Percentiles rank a stretch among this genome's conserved stretches.
Evolutionary conservation across 2,329 filamentous ascomycete species (phyloP).

Genomic region (Arthrobotrys conoides): DNA sequence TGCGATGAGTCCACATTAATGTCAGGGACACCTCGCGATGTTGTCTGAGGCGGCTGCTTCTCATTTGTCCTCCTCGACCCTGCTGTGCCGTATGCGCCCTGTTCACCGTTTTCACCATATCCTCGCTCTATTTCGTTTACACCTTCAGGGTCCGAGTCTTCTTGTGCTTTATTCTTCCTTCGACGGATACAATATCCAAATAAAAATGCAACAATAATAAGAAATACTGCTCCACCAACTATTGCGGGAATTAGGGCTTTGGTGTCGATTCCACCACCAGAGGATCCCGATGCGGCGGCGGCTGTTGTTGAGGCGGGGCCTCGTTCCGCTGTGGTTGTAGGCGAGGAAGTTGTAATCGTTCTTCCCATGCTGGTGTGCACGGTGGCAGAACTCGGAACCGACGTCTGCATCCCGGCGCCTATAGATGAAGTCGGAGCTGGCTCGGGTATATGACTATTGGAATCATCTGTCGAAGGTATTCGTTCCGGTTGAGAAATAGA

Average conservation of each 20-base stretch:
- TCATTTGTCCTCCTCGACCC: constrained; percentile 35
- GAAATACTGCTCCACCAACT: constrained; percentile 49
- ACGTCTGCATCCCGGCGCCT: constrained; percentile 25
- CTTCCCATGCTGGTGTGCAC: constrained; percentile 37
- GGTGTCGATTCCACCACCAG: constrained; percentile 32
- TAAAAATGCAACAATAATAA: constrained; percentile 56
- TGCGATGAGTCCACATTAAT: constrained; percentile 54
- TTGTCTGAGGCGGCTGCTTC: constrained; percentile 31
- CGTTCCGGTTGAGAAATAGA: constrained; percentile 21
- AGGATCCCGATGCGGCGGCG: constrained; percentile 10
- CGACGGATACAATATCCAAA: constrained; percentile 56
- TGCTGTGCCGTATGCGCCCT: constrained; percentile 16
- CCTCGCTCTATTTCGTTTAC: constrained; percentile 55
- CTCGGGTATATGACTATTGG: constrained; percentile 3
- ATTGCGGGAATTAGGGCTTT: constrained; percentile 50
- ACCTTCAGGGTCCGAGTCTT: constrained; percentile 34
- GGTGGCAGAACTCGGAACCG: constrained; percentile 20
- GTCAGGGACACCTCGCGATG: constrained; percentile 40
- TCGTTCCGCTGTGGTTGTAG: constrained; percentile 29
- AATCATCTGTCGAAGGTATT: constrained; percentile 22
- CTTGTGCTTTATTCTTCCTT: constrained; percentile 15
- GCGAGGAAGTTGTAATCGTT: constrained; percentile 21
- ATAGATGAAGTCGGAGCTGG: constrained; percentile 26
- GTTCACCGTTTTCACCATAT: constrained; percentile 12
- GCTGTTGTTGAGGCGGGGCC: constrained; percentile 22